Evolutionary conservation across 2,329 filamentous ascomycete species (phyloP), one percentile per base, ranked within the genome.

Genomic region (Dactylonectria estremocensis): DNA sequence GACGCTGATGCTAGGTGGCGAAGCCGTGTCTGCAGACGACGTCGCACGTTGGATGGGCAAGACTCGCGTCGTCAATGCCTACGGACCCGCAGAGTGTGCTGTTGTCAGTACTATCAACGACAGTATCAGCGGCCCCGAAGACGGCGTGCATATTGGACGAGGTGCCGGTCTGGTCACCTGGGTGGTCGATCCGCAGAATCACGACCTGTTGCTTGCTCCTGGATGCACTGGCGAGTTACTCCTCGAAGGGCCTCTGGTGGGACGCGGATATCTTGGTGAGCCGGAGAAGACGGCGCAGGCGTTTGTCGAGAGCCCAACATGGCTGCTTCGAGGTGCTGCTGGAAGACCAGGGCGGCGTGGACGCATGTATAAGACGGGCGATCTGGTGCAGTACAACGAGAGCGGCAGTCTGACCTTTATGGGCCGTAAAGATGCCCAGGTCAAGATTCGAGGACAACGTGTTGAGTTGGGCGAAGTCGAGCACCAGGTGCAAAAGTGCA

Each of bases 251-350:
- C 86, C 85, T 1, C 81, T 82, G 1, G 81, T 89, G 10, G 84
- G 83, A 20, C 76, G 81, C 35, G 85, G 85, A 33, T 89, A 89
- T 63, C 74, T 87, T 16, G 84, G 86, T 59, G 71, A 77, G 4
- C 46, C 77, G 16, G 63, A 56, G 6, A 65, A 61, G 22, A 80
- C 84, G 79, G 64, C 77, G 64, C 8, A 65, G 3, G 67, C 70
- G 1, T 79, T 78, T 18, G 72, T 80, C 31, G 73, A 79, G 20
- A 77, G 80, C 53, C 84, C 83, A 0, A 54, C 63, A 0, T 87
- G 84, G 85, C 14, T 69, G 1, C n/a, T 52, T 2, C 18, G 31
- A 13, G 61, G 61, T 5, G n/a, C 22, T 11, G 11, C 61, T 13
- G 52, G 45, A 2, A n/a, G 20, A 1, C n/a, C 40, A 11, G 66